These are phyloP conservation scores for Taphrina pruni DNA, from an alignment of 1,139 yeast species.

Conservation along the genomic window DNA sequence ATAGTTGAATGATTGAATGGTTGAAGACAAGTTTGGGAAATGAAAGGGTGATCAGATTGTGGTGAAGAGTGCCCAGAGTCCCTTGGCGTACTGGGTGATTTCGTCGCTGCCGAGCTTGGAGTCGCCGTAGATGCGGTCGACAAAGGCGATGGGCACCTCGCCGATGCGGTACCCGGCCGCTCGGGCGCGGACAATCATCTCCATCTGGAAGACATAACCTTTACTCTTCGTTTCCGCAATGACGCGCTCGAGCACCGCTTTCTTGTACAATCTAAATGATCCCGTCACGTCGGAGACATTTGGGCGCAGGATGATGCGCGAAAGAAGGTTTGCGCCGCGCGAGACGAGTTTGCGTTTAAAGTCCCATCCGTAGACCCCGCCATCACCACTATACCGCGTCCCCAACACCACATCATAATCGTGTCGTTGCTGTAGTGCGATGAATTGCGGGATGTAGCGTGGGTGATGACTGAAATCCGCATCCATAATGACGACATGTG, in stretches of 20 bases:
- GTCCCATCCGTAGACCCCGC: constrained; percentile 88
- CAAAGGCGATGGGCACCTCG: constrained; percentile 80
- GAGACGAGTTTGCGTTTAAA: constrained; percentile 78
- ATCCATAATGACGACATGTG: constrained; percentile 81
- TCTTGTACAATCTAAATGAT: constrained; percentile 76
- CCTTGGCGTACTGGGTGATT: constrained; percentile 39
- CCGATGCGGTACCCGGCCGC: constrained; percentile 73
- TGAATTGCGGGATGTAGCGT: constrained; percentile 77
- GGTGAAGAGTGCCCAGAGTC: constrained; percentile 39
- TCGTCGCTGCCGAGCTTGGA: constrained; percentile 83
- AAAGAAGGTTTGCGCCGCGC: constrained; percentile 81
- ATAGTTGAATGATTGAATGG: too few species aligned
- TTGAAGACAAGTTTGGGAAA: too few species aligned
- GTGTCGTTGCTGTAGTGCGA: constrained; percentile 67
- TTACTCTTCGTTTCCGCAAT: constrained; percentile 74
- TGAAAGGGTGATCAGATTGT: background rate
- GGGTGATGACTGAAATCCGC: constrained; percentile 84
- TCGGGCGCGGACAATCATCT: constrained; percentile 85
- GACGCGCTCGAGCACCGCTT: constrained; percentile 68
- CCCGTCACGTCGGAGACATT: constrained; percentile 79
- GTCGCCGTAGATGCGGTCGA: constrained; percentile 81
- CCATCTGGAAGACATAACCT: constrained; percentile 86
- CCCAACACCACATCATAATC: constrained; percentile 84
- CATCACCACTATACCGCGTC: constrained; percentile 79
- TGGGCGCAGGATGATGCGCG: constrained; percentile 74